Percentiles rank a stretch among this genome's conserved stretches.
Evolutionary conservation across 163 green algal species (phyloP).

Genomic region (Volvox carteri): DNA sequence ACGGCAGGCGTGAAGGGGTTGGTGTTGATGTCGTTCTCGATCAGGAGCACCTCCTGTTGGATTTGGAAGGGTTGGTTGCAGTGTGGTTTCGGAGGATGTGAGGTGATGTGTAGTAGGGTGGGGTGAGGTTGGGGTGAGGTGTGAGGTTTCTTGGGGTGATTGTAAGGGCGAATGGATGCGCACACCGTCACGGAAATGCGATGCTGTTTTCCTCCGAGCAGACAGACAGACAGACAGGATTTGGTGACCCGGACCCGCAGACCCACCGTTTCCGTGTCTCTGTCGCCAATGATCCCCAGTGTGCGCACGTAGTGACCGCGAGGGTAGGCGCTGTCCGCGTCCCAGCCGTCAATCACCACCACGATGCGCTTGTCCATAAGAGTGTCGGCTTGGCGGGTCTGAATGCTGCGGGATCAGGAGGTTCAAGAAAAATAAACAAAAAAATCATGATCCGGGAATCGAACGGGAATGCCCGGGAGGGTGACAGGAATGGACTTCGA

Average conservation of each 20-base stretch:
- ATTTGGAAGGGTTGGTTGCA: background rate
- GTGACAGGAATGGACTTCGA: no score
- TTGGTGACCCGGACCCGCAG: no score
- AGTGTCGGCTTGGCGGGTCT: slow-evolving; percentile 86
- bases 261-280: slow-evolving; percentile 91
- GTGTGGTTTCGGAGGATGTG: no score
- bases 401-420: slow-evolving; percentile 72
- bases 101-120: no score
- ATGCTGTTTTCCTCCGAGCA: no score
- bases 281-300: slow-evolving; percentile 93
- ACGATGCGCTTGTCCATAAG: slow-evolving; percentile 96
- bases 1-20: slow-evolving; percentile 94
- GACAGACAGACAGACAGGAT: background rate
- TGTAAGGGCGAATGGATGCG: no score
- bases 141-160: no score
- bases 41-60: slow-evolving; percentile 88
- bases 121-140: no score
- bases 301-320: slow-evolving; percentile 94
- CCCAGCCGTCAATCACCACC: slow-evolving; percentile 94
- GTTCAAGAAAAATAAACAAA: no score
- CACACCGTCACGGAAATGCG: no score
- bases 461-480: no score
- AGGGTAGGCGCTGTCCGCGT: slow-evolving; percentile 84
- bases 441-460: no score
- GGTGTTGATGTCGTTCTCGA: slow-evolving; percentile 98